These are phyloP conservation scores for Kodamaea arcana DNA, from an alignment of 1,139 yeast species.

Conservation along the genomic window DNA sequence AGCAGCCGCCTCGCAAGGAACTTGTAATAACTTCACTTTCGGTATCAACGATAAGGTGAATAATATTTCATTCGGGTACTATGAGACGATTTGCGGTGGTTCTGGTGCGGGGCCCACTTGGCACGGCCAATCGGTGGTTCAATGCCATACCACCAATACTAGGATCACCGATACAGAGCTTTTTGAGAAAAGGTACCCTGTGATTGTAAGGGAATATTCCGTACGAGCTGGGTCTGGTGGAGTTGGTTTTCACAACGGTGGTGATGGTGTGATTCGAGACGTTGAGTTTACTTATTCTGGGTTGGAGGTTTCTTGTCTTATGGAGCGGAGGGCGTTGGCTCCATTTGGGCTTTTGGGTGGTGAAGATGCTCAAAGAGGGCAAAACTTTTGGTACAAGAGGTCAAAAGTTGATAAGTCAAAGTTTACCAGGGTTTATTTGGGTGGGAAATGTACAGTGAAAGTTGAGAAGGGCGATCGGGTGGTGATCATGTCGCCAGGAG, in stretches of 20 bases:
- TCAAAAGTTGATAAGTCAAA: constrained; percentile 18
- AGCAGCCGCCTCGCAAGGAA: constrained; percentile 57
- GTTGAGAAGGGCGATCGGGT: constrained; percentile 41
- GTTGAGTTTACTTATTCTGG: constrained; percentile 39
- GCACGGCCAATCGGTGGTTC: constrained; percentile 47
- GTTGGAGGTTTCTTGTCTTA: constrained; percentile 41
- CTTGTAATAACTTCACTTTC: constrained; percentile 48
- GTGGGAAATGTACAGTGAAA: constrained; percentile 41
- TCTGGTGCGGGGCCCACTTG: constrained; percentile 49
- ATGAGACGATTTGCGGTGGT: constrained; percentile 49
- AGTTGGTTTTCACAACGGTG: constrained; percentile 37
- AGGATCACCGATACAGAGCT: constrained; percentile 46
- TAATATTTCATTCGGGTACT: constrained; percentile 41
- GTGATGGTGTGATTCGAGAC: constrained; percentile 45
- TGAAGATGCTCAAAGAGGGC: constrained; percentile 35
- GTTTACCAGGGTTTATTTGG: constrained; percentile 27
- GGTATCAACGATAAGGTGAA: constrained; percentile 38
- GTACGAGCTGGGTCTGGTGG: constrained; percentile 43
- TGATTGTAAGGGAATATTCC: constrained; percentile 38
- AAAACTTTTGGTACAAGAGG: constrained; percentile 33
- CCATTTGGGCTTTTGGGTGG: constrained; percentile 48
- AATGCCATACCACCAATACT: constrained; percentile 48
- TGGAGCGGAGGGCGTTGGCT: constrained; percentile 43
- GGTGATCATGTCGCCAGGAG: constrained; percentile 44
- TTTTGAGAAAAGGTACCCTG: constrained; percentile 47